Conservation (phyloP, 1,139 yeast species). For the Yamadazyma trypodendri region DNA sequence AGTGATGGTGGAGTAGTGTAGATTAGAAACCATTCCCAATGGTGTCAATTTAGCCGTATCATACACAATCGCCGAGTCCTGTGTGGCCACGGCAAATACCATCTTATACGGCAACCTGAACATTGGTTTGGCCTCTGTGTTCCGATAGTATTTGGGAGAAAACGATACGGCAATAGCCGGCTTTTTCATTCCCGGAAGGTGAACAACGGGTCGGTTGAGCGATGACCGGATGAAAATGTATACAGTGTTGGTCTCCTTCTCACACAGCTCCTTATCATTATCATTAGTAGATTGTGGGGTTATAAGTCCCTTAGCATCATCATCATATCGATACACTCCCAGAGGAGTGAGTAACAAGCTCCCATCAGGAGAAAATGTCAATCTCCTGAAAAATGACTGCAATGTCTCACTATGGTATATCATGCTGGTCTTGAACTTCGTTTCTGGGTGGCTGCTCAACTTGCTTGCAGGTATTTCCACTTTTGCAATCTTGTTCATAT, state of each 20-base stretch:
- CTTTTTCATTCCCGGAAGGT: constrained; percentile 73
- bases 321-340: constrained; percentile 53
- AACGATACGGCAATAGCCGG: constrained; percentile 85
- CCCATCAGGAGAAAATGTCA: constrained; percentile 90
- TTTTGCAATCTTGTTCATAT: constrained; percentile 13
- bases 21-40: constrained; percentile 68
- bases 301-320: constrained; percentile 1
- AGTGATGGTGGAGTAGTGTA: constrained; percentile 87
- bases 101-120: constrained; percentile 70
- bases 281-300: background rate
- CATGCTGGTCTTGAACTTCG: constrained; percentile 7
- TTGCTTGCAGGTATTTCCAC: constrained; percentile 12
- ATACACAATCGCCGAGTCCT: constrained; percentile 79
- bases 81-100: constrained; percentile 91
- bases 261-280: background rate
- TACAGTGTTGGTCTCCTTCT: constrained; percentile 54
- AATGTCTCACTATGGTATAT: constrained; percentile 83
- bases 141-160: constrained; percentile 61
- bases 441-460: constrained; percentile 3
- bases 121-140: constrained; percentile 10
- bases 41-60: constrained; percentile 73
- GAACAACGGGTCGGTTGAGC: constrained; percentile 67
- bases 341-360: constrained; percentile 76
- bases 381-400: constrained; percentile 84
- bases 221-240: constrained; percentile 74